Evolutionary conservation across 345 rosid species (phyloP).

Genomic region (Cardamine chenopodiifolia): DNA sequence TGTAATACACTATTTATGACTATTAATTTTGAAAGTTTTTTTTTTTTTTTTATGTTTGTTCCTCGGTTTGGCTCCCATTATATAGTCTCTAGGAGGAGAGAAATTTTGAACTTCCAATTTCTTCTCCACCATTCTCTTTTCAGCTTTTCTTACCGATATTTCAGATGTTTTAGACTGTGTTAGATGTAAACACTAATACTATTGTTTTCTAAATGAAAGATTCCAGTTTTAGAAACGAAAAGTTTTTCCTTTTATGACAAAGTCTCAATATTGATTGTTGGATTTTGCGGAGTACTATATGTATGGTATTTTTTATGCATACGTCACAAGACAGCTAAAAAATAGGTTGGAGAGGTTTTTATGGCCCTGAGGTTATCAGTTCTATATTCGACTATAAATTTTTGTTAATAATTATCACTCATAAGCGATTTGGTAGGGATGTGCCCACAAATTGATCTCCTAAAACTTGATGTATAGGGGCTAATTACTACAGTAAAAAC

Average conservation of each 20-base stretch:
- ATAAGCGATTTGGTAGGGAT: neutral
- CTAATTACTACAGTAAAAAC: neutral
- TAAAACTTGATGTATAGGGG: neutral
- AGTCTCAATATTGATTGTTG: neutral
- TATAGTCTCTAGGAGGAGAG: conserved; percentile 20
- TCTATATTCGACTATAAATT: neutral
- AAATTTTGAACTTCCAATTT: neutral
- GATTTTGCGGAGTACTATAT: neutral
- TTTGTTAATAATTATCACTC: too few relatives aligned
- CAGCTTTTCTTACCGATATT: neutral
- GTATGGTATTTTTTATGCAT: neutral
- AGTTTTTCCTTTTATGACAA: neutral
- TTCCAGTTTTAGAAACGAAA: conserved; percentile 10
- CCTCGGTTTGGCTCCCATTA: conserved; percentile 9
- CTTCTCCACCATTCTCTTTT: conserved; percentile 17
- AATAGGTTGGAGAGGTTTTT: neutral
- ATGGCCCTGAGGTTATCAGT: neutral
- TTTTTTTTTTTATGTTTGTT: conserved; percentile 17
- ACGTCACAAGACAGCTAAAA: neutral
- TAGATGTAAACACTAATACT: neutral
- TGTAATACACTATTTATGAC: conserved; percentile 18
- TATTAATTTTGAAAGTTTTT: neutral
- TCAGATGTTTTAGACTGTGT: too few relatives aligned
- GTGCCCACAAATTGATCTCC: neutral
- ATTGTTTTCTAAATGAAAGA: neutral